phyloP scores from a whole-genome alignment of 805 yeast genomes.

The Kuraishia borneana region DNA sequence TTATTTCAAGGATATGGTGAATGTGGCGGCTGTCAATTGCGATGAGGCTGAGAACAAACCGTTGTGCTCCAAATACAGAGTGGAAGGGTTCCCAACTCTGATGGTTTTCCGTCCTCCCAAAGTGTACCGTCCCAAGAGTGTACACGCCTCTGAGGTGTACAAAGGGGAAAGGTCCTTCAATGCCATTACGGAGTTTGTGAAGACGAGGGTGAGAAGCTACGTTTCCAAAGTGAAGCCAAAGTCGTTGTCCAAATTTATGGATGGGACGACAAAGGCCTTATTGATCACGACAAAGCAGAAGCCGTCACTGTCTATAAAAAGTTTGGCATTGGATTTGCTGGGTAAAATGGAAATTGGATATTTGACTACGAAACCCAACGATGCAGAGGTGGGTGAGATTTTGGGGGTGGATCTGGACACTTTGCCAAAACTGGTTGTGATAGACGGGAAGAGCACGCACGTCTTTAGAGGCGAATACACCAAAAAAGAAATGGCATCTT shows the following conservation, averaged over 20 bases:
- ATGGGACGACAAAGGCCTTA: slow-evolving; percentile 26
- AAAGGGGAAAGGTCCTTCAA: slow-evolving; percentile 49
- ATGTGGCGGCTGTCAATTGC: slow-evolving; percentile 81
- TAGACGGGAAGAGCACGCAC: slow-evolving; percentile 11
- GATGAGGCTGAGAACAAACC: slow-evolving; percentile 56
- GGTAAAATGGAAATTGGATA: slow-evolving; percentile 37
- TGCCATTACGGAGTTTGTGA: slow-evolving; percentile 41
- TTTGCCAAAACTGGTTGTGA: slow-evolving; percentile 13
- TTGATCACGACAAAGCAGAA: slow-evolving; percentile 39
- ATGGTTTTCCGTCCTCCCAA: slow-evolving; percentile 79
- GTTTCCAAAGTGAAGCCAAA: slow-evolving; percentile 35
- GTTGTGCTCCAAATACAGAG: slow-evolving; percentile 52
- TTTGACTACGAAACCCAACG: slow-evolving; percentile 18
- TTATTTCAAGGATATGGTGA: slow-evolving; percentile 39
- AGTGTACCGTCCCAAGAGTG: slow-evolving; percentile 12
- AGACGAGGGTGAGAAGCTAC: slow-evolving; percentile 54
- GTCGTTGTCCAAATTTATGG: slow-evolving; percentile 19
- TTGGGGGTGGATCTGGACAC: slow-evolving; percentile 5
- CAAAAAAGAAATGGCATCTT: slow-evolving; percentile 20
- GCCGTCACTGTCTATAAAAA: slow-evolving; percentile 45
- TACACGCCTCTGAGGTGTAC: slow-evolving; percentile 45
- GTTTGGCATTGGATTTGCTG: slow-evolving; percentile 62
- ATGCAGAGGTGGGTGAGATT: slow-evolving; percentile 6
- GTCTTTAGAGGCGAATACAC: slow-evolving; percentile 18
- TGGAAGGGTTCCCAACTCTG: slow-evolving; percentile 80